Percentiles rank a stretch among this genome's conserved stretches.
phyloP scores from a whole-genome alignment of 75 land plant genomes.

The Pinus albicaulis region DNA sequence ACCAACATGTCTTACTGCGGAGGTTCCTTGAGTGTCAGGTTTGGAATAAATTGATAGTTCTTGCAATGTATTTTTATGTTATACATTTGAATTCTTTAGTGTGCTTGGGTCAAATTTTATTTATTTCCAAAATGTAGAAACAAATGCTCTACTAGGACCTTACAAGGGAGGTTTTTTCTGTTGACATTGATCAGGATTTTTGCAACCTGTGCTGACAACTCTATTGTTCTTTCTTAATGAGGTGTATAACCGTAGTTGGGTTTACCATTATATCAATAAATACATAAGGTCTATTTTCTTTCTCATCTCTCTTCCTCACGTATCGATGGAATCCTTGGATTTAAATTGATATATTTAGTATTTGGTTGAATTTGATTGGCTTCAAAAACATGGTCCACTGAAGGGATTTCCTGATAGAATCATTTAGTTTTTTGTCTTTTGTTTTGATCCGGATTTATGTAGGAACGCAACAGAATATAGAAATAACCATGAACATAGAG shows the following conservation, averaged over 20 bases:
- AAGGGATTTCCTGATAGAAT: background rate
- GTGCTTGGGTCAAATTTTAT: background rate
- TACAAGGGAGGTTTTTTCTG: background rate
- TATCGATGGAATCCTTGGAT: background rate
- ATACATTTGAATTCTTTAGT: background rate
- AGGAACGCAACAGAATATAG: too few species aligned
- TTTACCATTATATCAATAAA: slow-evolving; percentile 2
- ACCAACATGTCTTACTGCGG: slow-evolving; percentile 24
- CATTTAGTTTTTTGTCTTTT: slow-evolving; percentile 7
- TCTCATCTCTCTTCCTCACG: background rate
- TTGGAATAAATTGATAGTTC: background rate
- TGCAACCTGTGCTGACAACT: slow-evolving; percentile 11
- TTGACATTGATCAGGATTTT: slow-evolving; percentile 5
- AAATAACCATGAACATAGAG: too few species aligned
- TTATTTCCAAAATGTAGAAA: background rate
- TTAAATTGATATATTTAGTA: background rate
- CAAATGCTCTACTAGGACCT: background rate
- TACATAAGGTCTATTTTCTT: slow-evolving; percentile 5
- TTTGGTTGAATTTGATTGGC: background rate
- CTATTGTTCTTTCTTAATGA: slow-evolving; percentile 25
- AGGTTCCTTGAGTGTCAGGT: slow-evolving; percentile 8
- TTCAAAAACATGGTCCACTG: background rate
- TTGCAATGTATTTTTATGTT: background rate
- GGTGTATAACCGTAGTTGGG: slow-evolving; percentile 20
- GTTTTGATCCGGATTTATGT: too few species aligned